Evolutionary conservation across 495 filamentous ascomycete species (phyloP).

Genomic region (Bryoglossum gracile): DNA sequence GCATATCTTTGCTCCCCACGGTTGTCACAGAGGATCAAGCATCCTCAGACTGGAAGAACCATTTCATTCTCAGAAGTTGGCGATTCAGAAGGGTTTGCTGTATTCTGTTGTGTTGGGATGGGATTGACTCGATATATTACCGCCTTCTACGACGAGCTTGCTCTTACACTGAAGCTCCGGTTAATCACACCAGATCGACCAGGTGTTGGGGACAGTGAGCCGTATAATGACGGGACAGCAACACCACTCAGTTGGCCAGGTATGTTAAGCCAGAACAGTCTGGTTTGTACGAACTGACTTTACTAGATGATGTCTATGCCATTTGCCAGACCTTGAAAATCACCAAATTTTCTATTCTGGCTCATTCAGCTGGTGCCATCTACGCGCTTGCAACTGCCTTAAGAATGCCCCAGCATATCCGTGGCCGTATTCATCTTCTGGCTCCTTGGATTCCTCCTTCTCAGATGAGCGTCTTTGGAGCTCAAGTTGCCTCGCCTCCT

Average conservation of each 20-base stretch:
- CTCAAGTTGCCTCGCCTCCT: constrained; percentile 66
- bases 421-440: constrained; percentile 88
- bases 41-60: constrained; percentile 76
- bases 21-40: constrained; percentile 75
- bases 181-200: constrained; percentile 92
- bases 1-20: constrained; percentile 79
- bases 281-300: constrained; percentile 17
- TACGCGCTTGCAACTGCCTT: constrained; percentile 95
- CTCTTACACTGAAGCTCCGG: constrained; percentile 76
- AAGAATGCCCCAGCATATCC: constrained; percentile 91
- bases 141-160: constrained; percentile 96
- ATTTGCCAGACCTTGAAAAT: constrained; percentile 92
- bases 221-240: constrained; percentile 69
- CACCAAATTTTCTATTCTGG: constrained; percentile 92
- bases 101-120: constrained; percentile 98
- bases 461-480: constrained; percentile 80
- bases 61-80: constrained; percentile 98
- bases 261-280: constrained; percentile 38
- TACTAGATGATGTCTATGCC: constrained; percentile 81
- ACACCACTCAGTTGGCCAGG: constrained; percentile 92
- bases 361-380: constrained; percentile 96
- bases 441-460: constrained; percentile 98
- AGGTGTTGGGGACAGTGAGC: constrained; percentile 86
- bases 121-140: constrained; percentile 92
- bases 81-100: constrained; percentile 81